phyloP scores from a whole-genome alignment of 108 stramenopile species.

The Skeletonema tropicum region DNA sequence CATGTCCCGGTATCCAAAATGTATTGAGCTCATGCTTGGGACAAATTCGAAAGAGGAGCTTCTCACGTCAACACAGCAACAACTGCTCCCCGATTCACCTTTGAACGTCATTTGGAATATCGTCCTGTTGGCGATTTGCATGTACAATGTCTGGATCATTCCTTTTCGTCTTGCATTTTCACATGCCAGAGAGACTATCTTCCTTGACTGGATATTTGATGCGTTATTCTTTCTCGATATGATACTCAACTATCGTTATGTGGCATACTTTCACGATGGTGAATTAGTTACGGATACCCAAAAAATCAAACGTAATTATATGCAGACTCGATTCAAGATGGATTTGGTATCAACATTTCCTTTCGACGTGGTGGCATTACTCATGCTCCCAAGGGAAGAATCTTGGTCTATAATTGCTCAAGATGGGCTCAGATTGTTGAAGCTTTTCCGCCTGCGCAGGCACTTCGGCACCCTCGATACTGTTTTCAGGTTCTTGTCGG shows the following conservation, averaged over 20 bases:
- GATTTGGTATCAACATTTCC: slow-evolving; percentile 45
- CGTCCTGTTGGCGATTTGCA: slow-evolving; percentile 22
- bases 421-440: slow-evolving; percentile 46
- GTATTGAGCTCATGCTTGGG: slow-evolving; percentile 7
- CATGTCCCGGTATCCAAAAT: slow-evolving; percentile 34
- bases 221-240: slow-evolving; percentile 40
- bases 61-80: background rate
- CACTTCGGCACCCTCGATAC: slow-evolving; percentile 12
- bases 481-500: slow-evolving; percentile 33
- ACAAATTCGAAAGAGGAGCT: background rate
- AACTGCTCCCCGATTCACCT: slow-evolving; percentile 32
- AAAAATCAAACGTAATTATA: slow-evolving; percentile 39
- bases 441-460: slow-evolving; percentile 40
- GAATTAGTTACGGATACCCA: slow-evolving; percentile 38
- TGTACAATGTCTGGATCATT: slow-evolving; percentile 50
- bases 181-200: background rate
- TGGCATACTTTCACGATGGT: slow-evolving; percentile 50
- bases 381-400: slow-evolving; percentile 6
- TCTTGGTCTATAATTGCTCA: slow-evolving; percentile 4
- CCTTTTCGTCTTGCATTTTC: slow-evolving; percentile 53
- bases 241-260: slow-evolving; percentile 32
- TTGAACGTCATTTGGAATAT: slow-evolving; percentile 40
- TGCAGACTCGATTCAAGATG: slow-evolving; percentile 23
- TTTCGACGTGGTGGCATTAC: slow-evolving; percentile 29
- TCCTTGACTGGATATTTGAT: slow-evolving; percentile 51